Base-by-base conservation (phyloP, 1,139 yeast genomes). In the Hansenula lynferdii region DNA sequence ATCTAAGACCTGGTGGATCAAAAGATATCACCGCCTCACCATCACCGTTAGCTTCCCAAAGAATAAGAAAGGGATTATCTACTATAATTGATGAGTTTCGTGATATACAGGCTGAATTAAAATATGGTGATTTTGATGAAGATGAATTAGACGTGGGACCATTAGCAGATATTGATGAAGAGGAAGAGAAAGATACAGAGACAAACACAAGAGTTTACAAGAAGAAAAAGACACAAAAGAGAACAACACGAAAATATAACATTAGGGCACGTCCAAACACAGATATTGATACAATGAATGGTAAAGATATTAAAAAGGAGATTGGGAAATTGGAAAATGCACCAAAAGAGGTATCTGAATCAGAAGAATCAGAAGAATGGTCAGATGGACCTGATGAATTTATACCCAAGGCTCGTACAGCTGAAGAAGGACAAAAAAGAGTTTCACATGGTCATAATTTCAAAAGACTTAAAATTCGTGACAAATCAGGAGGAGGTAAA, bases 161-260 rank as follows among this genome's bases (percentile, higher is more conserved):
- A 6, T n/a, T 28, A 6, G 22, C 19, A 18, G 56, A 51, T 30
- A 47, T 39, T 25, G 50, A 48, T 14, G 42, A 37, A 17, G 47
- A 45, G 21, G 56, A n/a, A 8, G 32, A 28, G 18, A 29, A 18
- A 5, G 43, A 39, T 6, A 46, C 40, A n/a, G n/a, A n/a, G n/a
- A 24, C 33, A 15, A 36, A 40, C 5, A 45, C 42, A n/a, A n/a
- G n/a, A n/a, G 24, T 17, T 3, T 49, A 50, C 41, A 45, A 43
- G 42, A 64, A 58, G 51, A 63, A 64, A 42, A 65, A 65, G 59
- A 67, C 60, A 63, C 82, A 75, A 37, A 82, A 81, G 61, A 64
- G 90, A 53, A 73, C 79, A 4, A 80, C 87, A 0, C 65, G 82
- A 47, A 66, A 82, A 41, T 77, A 75, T 56, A 75, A 72, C 42